Conservation (phyloP, 306 rosid genomes). For the Nissolia schottii region DNA sequence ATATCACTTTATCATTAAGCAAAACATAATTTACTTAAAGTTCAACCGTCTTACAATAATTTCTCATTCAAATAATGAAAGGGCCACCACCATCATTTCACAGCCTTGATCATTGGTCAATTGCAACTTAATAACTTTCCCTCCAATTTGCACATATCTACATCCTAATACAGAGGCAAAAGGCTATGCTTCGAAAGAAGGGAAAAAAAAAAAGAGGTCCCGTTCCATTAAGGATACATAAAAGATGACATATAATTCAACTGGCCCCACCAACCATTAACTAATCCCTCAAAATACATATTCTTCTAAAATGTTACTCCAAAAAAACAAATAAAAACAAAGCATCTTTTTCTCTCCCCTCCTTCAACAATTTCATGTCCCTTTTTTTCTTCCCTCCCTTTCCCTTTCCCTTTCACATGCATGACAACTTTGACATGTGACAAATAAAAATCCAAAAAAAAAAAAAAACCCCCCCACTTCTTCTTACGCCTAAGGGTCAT, state of each 20-base stretch:
- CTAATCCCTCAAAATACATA: conserved; percentile 14
- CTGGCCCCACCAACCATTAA: conserved; percentile 38
- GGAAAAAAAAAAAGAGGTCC: too few species aligned
- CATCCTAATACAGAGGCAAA: conserved; percentile 42
- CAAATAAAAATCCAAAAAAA: not conserved
- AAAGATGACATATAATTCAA: conserved; percentile 28
- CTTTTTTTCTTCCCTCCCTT: not conserved
- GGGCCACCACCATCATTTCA: conserved; percentile 40
- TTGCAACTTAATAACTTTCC: conserved; percentile 12
- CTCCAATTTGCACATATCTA: conserved; percentile 33
- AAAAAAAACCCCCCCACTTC: too few species aligned
- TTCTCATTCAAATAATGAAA: too few species aligned
- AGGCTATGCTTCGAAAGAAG: conserved; percentile 38
- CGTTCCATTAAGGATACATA: conserved; percentile 36
- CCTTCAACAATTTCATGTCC: not conserved
- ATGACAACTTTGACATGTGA: conserved; percentile 26
- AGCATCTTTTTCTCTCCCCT: not conserved
- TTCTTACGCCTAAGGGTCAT: conserved; percentile 53
- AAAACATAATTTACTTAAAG: too few species aligned
- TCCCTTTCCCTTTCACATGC: conserved; percentile 12
- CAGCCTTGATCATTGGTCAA: conserved; percentile 35
- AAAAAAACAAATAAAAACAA: too few species aligned
- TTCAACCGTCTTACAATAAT: too few species aligned
- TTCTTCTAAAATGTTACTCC: conserved; percentile 14
- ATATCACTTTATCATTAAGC: too few species aligned